Conservation (phyloP, 2,329 filamentous ascomycete genomes). For the Hypocreales sp. region DNA sequence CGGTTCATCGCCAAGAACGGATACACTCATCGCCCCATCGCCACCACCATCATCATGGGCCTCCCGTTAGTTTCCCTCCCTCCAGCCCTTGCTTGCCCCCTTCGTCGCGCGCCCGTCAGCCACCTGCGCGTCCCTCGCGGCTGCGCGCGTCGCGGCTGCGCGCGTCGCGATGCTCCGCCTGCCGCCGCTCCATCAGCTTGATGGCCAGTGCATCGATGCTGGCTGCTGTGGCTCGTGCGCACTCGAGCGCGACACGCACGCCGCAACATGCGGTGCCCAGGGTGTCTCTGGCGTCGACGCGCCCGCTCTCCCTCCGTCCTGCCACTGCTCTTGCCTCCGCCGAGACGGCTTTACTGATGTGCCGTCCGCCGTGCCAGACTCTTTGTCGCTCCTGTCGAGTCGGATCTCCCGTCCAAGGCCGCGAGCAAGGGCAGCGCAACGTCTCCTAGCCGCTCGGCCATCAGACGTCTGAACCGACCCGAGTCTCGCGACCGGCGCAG, state of each 20-base stretch:
- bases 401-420: constrained; percentile 22
- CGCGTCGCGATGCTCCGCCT: too few species aligned
- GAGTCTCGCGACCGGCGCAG: constrained; percentile 15
- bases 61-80: constrained; percentile 26
- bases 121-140: too few species aligned
- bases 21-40: too few species aligned
- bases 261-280: too few species aligned
- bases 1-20: too few species aligned
- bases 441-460: constrained; percentile 22
- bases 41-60: constrained; percentile 20
- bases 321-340: not conserved
- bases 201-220: too few species aligned
- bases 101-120: too few species aligned
- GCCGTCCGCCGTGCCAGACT: constrained; percentile 16
- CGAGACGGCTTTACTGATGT: constrained; percentile 4
- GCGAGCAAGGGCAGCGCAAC: constrained; percentile 12
- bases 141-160: too few species aligned
- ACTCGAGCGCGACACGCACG: too few species aligned
- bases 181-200: too few species aligned
- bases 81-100: constrained; percentile 1
- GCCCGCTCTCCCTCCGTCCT: not conserved
- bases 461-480: constrained; percentile 19
- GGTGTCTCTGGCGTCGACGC: too few species aligned
- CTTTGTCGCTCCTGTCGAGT: constrained; percentile 29
- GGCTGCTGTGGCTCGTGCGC: too few species aligned